These are phyloP conservation scores for Tuctoria greenei DNA, from an alignment of 176 grass and related monocot species.

Conservation along the genomic window DNA sequence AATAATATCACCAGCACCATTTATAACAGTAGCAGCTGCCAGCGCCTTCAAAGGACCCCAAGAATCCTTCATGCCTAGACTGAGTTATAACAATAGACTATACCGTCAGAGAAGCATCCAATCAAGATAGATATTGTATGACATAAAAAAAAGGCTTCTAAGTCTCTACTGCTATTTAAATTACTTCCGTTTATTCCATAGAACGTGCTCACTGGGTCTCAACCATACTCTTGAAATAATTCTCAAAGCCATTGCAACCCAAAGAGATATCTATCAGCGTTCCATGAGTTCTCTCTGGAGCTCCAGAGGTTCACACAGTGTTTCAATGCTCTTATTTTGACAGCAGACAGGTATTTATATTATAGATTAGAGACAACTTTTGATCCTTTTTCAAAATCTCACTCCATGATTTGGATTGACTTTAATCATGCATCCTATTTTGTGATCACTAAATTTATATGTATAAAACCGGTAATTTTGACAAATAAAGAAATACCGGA, in stretches of 20 bases:
- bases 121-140: conserved; percentile 18
- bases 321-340: conserved; percentile 2
- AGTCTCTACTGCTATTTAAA: conserved; percentile 9
- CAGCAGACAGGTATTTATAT: neutral
- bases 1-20: conserved; percentile 75
- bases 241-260: conserved; percentile 5
- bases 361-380: conserved; percentile 19
- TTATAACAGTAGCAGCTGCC: conserved; percentile 75
- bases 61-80: conserved; percentile 98
- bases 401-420: neutral
- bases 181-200: neutral
- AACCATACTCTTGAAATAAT: conserved; percentile 6
- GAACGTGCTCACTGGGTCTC: neutral
- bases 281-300: neutral
- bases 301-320: neutral
- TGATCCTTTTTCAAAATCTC: neutral
- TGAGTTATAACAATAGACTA: conserved; percentile 42
- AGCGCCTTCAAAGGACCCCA: conserved; percentile 97
- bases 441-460: neutral
- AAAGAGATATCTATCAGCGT: conserved; percentile 7
- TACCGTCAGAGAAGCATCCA: conserved; percentile 38
- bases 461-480: neutral
- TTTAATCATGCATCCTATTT: neutral
- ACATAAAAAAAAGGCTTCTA: neutral
- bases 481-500: conserved; percentile 5